Evolutionary conservation across 1,284 basidiomycete genomes (phyloP).

Genomic region (Bondarzewia mesenterica): DNA sequence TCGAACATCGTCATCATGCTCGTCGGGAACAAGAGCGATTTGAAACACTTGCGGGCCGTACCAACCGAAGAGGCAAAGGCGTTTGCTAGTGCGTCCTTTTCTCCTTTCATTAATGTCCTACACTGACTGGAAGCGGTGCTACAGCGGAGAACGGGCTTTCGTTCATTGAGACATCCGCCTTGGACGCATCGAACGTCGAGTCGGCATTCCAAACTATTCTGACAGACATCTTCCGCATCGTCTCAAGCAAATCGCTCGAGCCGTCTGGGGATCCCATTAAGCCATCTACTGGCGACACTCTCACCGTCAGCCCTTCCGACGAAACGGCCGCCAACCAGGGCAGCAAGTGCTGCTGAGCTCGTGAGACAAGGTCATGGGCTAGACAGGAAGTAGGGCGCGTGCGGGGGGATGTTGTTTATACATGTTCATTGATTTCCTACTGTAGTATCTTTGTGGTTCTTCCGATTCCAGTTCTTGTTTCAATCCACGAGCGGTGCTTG

Average conservation of each 20-base stretch:
- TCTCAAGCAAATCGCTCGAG: constrained; percentile 85
- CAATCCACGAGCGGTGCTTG: not conserved
- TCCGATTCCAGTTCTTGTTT: not conserved
- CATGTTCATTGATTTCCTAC: constrained; percentile 1
- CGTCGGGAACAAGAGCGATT: constrained; percentile 95
- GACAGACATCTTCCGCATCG: constrained; percentile 93
- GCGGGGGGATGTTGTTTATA: not conserved
- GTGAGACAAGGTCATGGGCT: not conserved
- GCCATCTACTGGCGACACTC: constrained; percentile 63
- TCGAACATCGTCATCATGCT: constrained; percentile 94
- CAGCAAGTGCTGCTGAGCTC: constrained; percentile 33
- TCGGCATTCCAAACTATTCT: constrained; percentile 95
- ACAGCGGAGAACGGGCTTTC: constrained; percentile 78
- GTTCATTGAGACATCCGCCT: constrained; percentile 98
- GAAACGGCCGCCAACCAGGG: constrained; percentile 30
- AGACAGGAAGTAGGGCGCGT: not conserved
- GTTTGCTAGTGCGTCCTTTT: constrained; percentile 69
- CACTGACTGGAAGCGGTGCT: constrained; percentile 4
- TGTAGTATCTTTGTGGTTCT: not conserved
- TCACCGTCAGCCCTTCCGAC: constrained; percentile 62
- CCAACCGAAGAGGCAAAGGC: constrained; percentile 91
- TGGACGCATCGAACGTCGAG: constrained; percentile 99
- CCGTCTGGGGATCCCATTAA: constrained; percentile 67
- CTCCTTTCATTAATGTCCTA: not conserved
- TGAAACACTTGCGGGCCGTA: constrained; percentile 94